phyloP scores from a whole-genome alignment of 345 rosid genomes.

The Lepidium africanum region DNA sequence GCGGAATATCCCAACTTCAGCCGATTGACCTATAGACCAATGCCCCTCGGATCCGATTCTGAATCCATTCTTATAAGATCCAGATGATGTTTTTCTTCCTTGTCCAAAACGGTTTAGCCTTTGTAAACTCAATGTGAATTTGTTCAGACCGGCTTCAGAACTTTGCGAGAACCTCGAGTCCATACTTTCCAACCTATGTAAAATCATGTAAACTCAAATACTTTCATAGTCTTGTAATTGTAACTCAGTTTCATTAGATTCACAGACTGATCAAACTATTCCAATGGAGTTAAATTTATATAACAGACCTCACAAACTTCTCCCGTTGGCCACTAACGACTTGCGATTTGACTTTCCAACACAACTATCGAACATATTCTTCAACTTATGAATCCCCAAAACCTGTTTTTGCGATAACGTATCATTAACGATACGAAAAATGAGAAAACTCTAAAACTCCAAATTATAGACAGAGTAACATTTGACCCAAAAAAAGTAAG shows the following conservation, averaged over 20 bases:
- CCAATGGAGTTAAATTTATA: neutral
- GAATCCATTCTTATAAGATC: no score
- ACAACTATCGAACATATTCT: conserved; percentile 60
- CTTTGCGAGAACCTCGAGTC: conserved; percentile 74
- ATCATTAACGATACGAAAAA: neutral
- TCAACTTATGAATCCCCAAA: conserved; percentile 31
- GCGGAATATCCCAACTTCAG: no score
- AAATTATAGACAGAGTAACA: no score
- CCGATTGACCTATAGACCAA: no score
- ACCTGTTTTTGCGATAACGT: conserved; percentile 29
- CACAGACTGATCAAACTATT: neutral
- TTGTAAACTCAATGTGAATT: conserved; percentile 65
- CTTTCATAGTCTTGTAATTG: neutral
- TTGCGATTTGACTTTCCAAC: conserved; percentile 51
- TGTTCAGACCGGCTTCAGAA: conserved; percentile 53
- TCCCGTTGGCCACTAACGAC: conserved; percentile 66
- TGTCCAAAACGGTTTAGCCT: conserved; percentile 47
- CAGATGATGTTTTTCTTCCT: conserved; percentile 49
- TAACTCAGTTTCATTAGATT: neutral
- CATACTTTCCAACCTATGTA: conserved; percentile 75
- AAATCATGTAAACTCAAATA: neutral
- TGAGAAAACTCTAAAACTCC: no score
- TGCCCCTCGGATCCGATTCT: no score
- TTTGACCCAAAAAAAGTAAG: no score
- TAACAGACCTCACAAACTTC: conserved; percentile 89